phyloP scores from a whole-genome alignment of 2,329 filamentous ascomycete genomes.

The Lasiodiplodia citricola region DNA sequence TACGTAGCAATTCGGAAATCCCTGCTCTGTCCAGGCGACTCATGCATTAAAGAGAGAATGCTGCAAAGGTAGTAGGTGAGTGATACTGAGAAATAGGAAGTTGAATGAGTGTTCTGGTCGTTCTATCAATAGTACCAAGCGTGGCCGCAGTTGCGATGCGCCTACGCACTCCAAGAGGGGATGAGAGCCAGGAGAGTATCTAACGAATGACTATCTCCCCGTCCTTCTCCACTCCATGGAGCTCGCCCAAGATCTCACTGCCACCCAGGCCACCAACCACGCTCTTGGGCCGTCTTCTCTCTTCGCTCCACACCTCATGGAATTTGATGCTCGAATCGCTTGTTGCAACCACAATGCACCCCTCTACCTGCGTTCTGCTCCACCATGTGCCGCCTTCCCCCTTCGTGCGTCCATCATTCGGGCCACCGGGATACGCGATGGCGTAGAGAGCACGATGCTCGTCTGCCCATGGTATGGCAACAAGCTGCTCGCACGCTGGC shows the following conservation, averaged over 20 bases:
- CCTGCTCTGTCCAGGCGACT: not conserved
- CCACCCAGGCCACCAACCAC: conserved; percentile 66
- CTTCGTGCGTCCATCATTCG: conserved; percentile 48
- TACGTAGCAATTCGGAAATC: not conserved
- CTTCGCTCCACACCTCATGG: conserved; percentile 89
- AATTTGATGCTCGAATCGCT: conserved; percentile 95
- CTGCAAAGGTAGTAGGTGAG: not conserved
- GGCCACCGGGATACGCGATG: conserved; percentile 78
- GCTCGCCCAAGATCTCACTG: conserved; percentile 81
- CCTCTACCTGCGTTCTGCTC: conserved; percentile 67
- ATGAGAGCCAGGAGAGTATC: not conserved
- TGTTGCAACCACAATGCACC: conserved; percentile 87
- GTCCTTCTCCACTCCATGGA: conserved; percentile 80
- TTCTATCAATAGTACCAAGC: not conserved
- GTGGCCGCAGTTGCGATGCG: not conserved
- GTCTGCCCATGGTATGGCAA: conserved; percentile 82
- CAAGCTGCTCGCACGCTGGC: conserved; percentile 87
- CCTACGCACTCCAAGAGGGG: not conserved
- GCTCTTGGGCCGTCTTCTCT: conserved; percentile 55
- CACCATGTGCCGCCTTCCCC: conserved; percentile 61
- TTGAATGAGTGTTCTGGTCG: not conserved
- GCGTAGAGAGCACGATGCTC: conserved; percentile 83
- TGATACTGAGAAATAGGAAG: not conserved
- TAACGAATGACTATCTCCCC: conserved; percentile 51
- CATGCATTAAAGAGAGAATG: not conserved